Evolutionary conservation across 148 eudicot genomes (phyloP), one percentile per base, ranked within the genome.

Genomic region (Heliosperma pusillum): DNA sequence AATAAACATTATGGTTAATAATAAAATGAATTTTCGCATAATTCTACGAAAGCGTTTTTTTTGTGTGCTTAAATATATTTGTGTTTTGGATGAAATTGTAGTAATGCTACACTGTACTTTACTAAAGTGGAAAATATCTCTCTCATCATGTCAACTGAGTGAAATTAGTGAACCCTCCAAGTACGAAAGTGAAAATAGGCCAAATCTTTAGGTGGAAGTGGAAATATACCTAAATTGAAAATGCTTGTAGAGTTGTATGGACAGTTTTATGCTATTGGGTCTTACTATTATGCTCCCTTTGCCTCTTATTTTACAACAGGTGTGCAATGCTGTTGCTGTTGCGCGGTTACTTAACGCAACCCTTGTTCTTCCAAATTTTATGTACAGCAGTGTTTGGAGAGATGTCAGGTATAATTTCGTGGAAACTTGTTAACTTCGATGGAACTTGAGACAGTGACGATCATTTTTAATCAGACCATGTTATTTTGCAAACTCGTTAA

Each of bases 381-480:
- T 96, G 93, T 92, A 85, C 86, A 92, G 94, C 84, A 96, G 91
- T 70, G 99, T 96, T 21, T 96, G 99, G 99, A 96, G 80, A 86
- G 99, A 96, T 86, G 74, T 50, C 62, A 96, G 99, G 99, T 95
- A 79, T 73, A 24, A n/a, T 62, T 21, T 73, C 59, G 44, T 76
- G 52, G 30, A 22, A 17, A 8, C 76, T 66, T 33, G 33, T 50
- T 68, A 76, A 12, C 42, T 61, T 62, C 52, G 36, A 67, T 20
- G 10, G n/a, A 16, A 40, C 20, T 66, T 67, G 22, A 24, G 29
- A 21, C 71, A 13, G 25, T 24, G 17, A 45, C 52, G 8, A 7
- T 45, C 11, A 47, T 15, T 47, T n/a, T n/a, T n/a, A n/a, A 47
- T 47, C 40, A 33, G 5, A 33, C 5, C 40, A 2, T 33, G 40